Evolutionary conservation across 1,139 yeast genomes (phyloP).

Genomic region (Yamadazyma pseudoaaseri): DNA sequence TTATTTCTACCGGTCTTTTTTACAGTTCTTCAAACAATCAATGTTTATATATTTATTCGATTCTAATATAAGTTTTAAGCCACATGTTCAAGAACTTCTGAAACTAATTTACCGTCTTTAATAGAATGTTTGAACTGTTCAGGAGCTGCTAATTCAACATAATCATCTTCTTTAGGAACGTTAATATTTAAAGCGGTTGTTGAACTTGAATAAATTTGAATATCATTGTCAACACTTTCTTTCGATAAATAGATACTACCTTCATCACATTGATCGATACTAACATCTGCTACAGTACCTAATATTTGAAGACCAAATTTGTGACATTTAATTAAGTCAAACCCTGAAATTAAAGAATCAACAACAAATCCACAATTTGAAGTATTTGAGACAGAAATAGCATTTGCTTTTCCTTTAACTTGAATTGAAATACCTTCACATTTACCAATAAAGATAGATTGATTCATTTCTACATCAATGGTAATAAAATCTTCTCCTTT

Average conservation of each 20-base stretch:
- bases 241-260: conserved; percentile 78
- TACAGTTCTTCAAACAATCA: no score
- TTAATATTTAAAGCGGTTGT: conserved; percentile 84
- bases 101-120: conserved; percentile 38
- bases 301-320: conserved; percentile 84
- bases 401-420: conserved; percentile 88
- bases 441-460: conserved; percentile 84
- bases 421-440: conserved; percentile 74
- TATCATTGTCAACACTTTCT: conserved; percentile 65
- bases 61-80: conserved; percentile 22
- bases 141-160: conserved; percentile 76
- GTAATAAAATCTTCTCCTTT: conserved; percentile 50
- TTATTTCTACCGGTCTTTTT: no score
- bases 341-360: conserved; percentile 83
- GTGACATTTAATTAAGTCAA: conserved; percentile 79
- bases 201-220: conserved; percentile 71
- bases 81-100: conserved; percentile 49
- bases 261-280: conserved; percentile 85
- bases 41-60: no score
- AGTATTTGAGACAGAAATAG: conserved; percentile 77
- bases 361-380: conserved; percentile 71
- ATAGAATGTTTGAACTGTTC: conserved; percentile 77
- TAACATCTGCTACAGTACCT: conserved; percentile 77
- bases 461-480: conserved; percentile 80
- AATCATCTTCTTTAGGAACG: conserved; percentile 64